Base-by-base conservation (phyloP, 495 filamentous ascomycete genomes). In the Hypoxylon rickii region DNA sequence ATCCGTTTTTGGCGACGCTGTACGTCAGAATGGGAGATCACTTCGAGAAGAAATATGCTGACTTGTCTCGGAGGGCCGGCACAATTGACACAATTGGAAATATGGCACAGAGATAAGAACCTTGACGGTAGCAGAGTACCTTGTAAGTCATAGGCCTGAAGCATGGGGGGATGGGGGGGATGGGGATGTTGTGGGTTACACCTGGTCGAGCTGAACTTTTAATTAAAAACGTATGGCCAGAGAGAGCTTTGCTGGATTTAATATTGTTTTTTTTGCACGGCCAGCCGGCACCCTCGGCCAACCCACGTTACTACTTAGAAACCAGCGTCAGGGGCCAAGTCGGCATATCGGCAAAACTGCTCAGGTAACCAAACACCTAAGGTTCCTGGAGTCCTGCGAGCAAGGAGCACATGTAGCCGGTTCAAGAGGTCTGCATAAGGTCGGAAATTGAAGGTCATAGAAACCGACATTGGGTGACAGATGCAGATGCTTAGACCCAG, bases 291-390 rank as follows among this genome's bases (percentile, higher is more conserved):
- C 10, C 24, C 10, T 29, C 24, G 24, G 24, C 10, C 4, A 29
- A 10, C 10, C 10, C 10, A 29, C 24, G 4, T 29, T 4, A 10
- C 4, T 29, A 29, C 24, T 29, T 29, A 29, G 4, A 29, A 4
- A 10, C 24, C 10, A 29, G 10, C 4, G 24, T 10, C 24, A 29
- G 10, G n/a, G 48, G 44, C 41, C 24, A 43, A 42, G 31, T 40
- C 56, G 56, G 56, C 38, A 60, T 16, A 24, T 39, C 56, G 57
- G 50, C 57, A 60, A 44, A 20, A 11, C n/a, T n/a, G n/a, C n/a
- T n/a, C n/a, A n/a, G n/a, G n/a, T n/a, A n/a, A n/a, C n/a, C n/a
- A n/a, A n/a, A n/a, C n/a, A n/a, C n/a, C n/a, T n/a, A n/a, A n/a
- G n/a, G n/a, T n/a, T n/a, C n/a, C n/a, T n/a, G n/a, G n/a, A n/a